Conservation (phyloP, 2,329 filamentous ascomycete species). For the Zymoseptoria passerinii region DNA sequence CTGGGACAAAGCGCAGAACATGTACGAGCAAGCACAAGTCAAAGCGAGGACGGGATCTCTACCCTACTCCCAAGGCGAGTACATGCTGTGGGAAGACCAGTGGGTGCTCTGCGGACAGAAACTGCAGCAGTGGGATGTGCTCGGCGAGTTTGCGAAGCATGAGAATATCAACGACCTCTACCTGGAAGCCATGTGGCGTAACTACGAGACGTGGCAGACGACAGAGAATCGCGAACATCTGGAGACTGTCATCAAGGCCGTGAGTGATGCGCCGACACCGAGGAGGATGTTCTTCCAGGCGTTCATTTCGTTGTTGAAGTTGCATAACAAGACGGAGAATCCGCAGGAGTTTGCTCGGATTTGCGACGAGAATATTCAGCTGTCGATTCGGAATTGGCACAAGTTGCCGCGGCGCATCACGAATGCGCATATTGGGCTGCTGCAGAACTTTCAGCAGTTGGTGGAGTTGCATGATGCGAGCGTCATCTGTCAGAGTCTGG, state of each 20-base stretch:
- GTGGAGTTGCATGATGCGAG: slow-evolving; percentile 97
- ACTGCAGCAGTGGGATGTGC: slow-evolving; percentile 96
- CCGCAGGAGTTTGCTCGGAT: slow-evolving; percentile 75
- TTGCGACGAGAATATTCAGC: slow-evolving; percentile 93
- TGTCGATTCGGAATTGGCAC: slow-evolving; percentile 97
- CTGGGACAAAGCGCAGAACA: slow-evolving; percentile 97
- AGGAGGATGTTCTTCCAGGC: slow-evolving; percentile 94
- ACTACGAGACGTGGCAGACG: slow-evolving; percentile 89
- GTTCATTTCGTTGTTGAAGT: slow-evolving; percentile 92
- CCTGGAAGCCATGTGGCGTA: slow-evolving; percentile 90
- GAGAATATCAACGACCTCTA: slow-evolving; percentile 97
- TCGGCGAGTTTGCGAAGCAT: slow-evolving; percentile 96
- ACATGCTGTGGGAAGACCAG: slow-evolving; percentile 99
- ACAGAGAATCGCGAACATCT: slow-evolving; percentile 79
- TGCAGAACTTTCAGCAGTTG: slow-evolving; percentile 96
- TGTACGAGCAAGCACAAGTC: slow-evolving; percentile 94
- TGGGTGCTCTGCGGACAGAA: slow-evolving; percentile 98
- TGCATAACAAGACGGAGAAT: slow-evolving; percentile 80
- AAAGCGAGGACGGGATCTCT: slow-evolving; percentile 94
- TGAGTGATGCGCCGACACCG: slow-evolving; percentile 94
- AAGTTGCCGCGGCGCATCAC: slow-evolving; percentile 91
- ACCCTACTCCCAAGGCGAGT: slow-evolving; percentile 91
- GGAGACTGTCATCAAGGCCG: slow-evolving; percentile 88
- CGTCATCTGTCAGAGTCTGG: slow-evolving; percentile 86
- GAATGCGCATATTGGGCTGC: slow-evolving; percentile 84